Evolutionary conservation across 139 green algal species (phyloP).

Genomic region (Raphidocelis subcapitata): DNA sequence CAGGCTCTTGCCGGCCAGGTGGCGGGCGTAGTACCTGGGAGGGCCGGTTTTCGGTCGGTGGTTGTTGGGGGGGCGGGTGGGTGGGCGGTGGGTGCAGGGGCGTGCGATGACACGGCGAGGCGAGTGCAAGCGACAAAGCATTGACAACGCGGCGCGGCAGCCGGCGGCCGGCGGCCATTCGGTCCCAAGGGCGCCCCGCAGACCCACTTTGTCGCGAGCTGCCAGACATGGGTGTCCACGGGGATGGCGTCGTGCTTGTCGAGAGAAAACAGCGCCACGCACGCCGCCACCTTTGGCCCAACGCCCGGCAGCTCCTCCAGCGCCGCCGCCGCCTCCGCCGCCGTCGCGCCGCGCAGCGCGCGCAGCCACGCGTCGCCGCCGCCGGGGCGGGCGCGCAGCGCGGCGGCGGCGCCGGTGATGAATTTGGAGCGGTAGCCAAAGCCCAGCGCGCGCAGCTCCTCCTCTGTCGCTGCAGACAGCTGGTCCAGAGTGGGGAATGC

Average conservation of each 20-base stretch:
- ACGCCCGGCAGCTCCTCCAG: constrained; percentile 82
- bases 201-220: constrained; percentile 70
- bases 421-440: constrained; percentile 88
- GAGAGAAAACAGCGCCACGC: constrained; percentile 90
- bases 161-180: no score
- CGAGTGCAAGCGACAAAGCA: no score
- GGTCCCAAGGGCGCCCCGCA: no score
- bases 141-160: no score
- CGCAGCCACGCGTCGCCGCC: constrained; percentile 75
- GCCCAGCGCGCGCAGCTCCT: constrained; percentile 70
- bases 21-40: constrained; percentile 75
- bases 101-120: no score
- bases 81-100: no score
- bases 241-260: constrained; percentile 90
- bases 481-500: constrained; percentile 89
- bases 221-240: constrained; percentile 97
- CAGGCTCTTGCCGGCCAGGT: constrained; percentile 74
- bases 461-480: constrained; percentile 76
- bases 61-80: no score
- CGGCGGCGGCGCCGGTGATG: constrained; percentile 63
- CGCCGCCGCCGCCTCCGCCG: constrained; percentile 64
- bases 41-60: no score
- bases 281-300: constrained; percentile 93
- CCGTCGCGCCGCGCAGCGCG: constrained; percentile 52
- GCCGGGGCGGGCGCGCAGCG: constrained; percentile 59